Conservation (phyloP, 1,284 basidiomycete species). For the Microbotryum violaceum region DNA sequence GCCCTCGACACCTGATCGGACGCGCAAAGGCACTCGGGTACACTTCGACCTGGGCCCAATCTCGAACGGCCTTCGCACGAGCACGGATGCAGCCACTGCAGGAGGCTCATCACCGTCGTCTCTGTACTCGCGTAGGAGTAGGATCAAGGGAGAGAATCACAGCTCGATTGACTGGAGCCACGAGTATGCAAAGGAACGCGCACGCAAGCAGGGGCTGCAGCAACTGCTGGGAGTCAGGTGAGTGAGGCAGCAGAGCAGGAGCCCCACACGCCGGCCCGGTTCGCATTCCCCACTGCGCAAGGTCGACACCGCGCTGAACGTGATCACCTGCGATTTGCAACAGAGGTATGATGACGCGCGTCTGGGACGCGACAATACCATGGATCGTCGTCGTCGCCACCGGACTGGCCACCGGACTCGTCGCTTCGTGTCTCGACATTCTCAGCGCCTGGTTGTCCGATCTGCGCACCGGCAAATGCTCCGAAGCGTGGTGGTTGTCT, state of each 20-base stretch:
- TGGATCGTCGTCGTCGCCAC: conserved; percentile 62
- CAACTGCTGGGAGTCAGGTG: conserved; percentile 48
- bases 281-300: neutral
- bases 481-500: conserved; percentile 65
- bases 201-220: conserved; percentile 50
- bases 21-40: too few species aligned
- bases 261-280: too few species aligned
- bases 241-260: neutral
- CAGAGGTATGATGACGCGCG: conserved; percentile 44
- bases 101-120: too few species aligned
- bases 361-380: conserved; percentile 54
- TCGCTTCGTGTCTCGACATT: conserved; percentile 65
- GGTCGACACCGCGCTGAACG: neutral
- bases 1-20: too few species aligned
- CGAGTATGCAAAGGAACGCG: conserved; percentile 58
- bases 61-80: too few species aligned
- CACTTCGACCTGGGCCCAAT: too few species aligned
- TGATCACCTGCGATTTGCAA: neutral
- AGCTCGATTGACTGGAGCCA: conserved; percentile 54
- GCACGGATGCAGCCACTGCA: too few species aligned
- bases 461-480: conserved; percentile 59
- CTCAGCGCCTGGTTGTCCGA: conserved; percentile 67
- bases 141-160: too few species aligned
- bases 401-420: conserved; percentile 45
- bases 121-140: too few species aligned